phyloP scores from a whole-genome alignment of 2,329 filamentous ascomycete genomes.

The Chaetomium strumarium region DNA sequence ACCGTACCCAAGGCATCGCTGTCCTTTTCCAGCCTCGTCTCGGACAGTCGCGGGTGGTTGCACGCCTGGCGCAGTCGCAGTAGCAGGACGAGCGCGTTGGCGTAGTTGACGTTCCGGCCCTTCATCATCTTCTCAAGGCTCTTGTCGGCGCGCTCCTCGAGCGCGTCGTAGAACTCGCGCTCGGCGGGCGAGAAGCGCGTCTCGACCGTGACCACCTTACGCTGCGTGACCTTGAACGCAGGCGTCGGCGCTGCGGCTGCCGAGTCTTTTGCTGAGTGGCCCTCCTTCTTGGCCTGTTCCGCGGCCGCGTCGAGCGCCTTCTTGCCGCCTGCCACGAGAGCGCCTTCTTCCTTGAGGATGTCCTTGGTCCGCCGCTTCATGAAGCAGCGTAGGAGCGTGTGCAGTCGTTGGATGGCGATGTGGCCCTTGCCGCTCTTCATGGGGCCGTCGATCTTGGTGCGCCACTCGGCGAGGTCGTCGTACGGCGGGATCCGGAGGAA shows the following conservation, averaged over 20 bases:
- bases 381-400: constrained; percentile 80
- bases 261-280: constrained; percentile 33
- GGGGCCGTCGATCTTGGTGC: constrained; percentile 81
- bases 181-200: constrained; percentile 76
- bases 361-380: constrained; percentile 99
- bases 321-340: constrained; percentile 70
- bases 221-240: constrained; percentile 85
- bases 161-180: constrained; percentile 74
- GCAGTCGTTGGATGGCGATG: constrained; percentile 79
- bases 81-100: constrained; percentile 88
- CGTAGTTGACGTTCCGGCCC: constrained; percentile 76
- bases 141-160: constrained; percentile 79
- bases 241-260: constrained; percentile 43
- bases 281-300: constrained; percentile 41
- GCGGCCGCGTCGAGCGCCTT: constrained; percentile 36
- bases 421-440: constrained; percentile 87
- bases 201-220: constrained; percentile 76
- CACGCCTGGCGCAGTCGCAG: constrained; percentile 86
- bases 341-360: constrained; percentile 83
- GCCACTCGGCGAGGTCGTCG: constrained; percentile 80
- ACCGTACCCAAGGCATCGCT: constrained; percentile 74
- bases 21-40: constrained; percentile 78
- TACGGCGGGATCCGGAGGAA: constrained; percentile 92
- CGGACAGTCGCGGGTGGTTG: constrained; percentile 86
- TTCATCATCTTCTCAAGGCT: constrained; percentile 87